These are phyloP conservation scores for Melocanna baccifera DNA, from an alignment of 176 grass and related monocot genomes.

Conservation along the genomic window DNA sequence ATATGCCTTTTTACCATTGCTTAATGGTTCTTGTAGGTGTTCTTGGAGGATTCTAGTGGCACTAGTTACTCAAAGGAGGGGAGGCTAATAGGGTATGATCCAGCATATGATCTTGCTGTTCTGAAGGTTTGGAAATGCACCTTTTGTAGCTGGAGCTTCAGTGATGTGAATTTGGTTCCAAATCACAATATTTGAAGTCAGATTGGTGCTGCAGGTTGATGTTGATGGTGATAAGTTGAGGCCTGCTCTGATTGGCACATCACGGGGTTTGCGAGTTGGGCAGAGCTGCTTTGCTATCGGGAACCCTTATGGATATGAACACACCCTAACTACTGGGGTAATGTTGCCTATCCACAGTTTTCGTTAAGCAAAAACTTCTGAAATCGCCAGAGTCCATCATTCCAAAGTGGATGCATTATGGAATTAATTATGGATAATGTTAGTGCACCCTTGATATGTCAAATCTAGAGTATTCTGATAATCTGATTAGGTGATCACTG, in stretches of 20 bases:
- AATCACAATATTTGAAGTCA: conserved; percentile 20
- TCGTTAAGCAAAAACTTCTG: not conserved
- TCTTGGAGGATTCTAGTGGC: conserved; percentile 60
- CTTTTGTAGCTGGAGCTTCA: conserved; percentile 30
- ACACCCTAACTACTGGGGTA: conserved; percentile 83
- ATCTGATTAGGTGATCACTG: not conserved
- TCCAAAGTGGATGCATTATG: not conserved
- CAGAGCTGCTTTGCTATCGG: conserved; percentile 92
- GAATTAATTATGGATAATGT: not conserved
- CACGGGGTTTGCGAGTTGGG: conserved; percentile 60
- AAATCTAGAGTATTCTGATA: conserved; percentile 16
- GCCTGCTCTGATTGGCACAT: conserved; percentile 66
- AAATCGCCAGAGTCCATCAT: not conserved
- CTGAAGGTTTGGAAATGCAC: conserved; percentile 52
- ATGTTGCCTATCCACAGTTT: not conserved
- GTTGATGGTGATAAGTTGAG: conserved; percentile 44
- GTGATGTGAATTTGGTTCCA: conserved; percentile 7
- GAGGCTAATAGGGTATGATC: conserved; percentile 70
- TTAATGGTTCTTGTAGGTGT: conserved; percentile 42
- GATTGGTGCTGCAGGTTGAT: conserved; percentile 55
- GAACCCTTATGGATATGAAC: conserved; percentile 84
- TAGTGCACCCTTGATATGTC: not conserved
- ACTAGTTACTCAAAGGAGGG: conserved; percentile 63
- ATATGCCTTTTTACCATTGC: not conserved
- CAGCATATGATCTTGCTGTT: conserved; percentile 74